A percentile compares a stretch with the other conserved stretches of the same genome.
phyloP scores from a whole-genome alignment of 2,329 filamentous ascomycete species.

The Fusarium sp. region DNA sequence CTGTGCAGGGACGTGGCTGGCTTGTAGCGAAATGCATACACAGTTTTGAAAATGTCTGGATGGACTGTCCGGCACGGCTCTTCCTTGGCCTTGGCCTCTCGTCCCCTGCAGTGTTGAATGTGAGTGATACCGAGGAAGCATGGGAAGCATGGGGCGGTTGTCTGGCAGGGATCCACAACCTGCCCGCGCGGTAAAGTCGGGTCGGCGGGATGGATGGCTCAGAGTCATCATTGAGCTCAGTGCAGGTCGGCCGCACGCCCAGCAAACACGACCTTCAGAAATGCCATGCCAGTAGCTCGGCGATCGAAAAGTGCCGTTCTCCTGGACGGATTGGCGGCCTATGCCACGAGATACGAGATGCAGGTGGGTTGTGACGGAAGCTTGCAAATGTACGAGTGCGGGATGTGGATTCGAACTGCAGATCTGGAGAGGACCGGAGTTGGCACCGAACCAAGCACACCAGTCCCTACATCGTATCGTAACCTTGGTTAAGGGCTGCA shows the following conservation, averaged over 20 bases:
- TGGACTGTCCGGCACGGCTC: constrained; percentile 30
- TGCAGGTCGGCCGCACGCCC: not conserved
- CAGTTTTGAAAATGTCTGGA: constrained; percentile 34
- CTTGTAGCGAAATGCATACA: constrained; percentile 36
- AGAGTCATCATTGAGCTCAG: not conserved
- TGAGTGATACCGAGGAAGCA: constrained; percentile 37
- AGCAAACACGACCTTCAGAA: not conserved
- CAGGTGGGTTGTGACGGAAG: constrained; percentile 4
- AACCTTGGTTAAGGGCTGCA: constrained; percentile 5
- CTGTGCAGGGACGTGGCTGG: constrained; percentile 28
- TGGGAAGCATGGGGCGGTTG: constrained; percentile 19
- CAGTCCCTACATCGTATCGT: constrained; percentile 19
- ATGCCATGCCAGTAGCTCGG: constrained; percentile 15
- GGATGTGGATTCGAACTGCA: constrained; percentile 40
- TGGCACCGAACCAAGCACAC: constrained; percentile 20
- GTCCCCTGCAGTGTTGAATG: constrained; percentile 27
- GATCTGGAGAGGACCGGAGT: constrained; percentile 34
- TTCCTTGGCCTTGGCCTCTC: constrained; percentile 15
- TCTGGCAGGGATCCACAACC: constrained; percentile 14
- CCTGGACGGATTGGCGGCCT: not conserved
- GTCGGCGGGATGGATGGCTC: not conserved
- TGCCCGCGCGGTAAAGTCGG: constrained; percentile 12
- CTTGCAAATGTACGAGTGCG: constrained; percentile 24
- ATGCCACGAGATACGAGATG: constrained; percentile 8
- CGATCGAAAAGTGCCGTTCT: constrained; percentile 11